phyloP scores from a whole-genome alignment of 768 basidiomycete genomes.

The Paxillus rubicundulus region DNA sequence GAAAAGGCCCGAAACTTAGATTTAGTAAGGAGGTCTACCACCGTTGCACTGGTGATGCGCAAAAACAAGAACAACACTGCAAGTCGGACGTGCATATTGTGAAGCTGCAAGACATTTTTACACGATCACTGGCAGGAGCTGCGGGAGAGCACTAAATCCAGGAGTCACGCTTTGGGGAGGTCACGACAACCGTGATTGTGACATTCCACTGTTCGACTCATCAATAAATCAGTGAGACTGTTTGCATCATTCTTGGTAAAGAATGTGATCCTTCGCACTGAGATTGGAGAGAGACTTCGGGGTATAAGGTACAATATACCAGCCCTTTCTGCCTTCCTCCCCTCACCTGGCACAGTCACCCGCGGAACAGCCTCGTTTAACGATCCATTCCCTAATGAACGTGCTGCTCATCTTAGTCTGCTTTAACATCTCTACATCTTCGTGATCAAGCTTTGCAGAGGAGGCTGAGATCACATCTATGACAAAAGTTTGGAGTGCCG shows the following conservation, averaged over 20 bases:
- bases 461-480: slow-evolving; percentile 88
- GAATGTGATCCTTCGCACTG: too few relatives aligned
- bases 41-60: not conserved
- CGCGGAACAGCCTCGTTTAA: slow-evolving; percentile 2
- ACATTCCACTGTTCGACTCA: too few relatives aligned
- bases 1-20: not conserved
- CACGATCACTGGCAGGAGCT: too few relatives aligned
- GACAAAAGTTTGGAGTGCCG: slow-evolving; percentile 62
- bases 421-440: slow-evolving; percentile 67
- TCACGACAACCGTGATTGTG: too few relatives aligned
- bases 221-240: too few relatives aligned
- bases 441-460: slow-evolving; percentile 54
- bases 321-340: not conserved
- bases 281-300: too few relatives aligned
- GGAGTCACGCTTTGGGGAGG: too few relatives aligned
- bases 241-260: too few relatives aligned
- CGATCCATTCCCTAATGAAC: slow-evolving; percentile 88
- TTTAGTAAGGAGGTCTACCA: not conserved
- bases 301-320: not conserved
- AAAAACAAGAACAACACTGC: slow-evolving; percentile 2
- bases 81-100: slow-evolving; percentile 5
- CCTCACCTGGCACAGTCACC: not conserved
- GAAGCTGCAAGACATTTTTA: not conserved
- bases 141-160: too few relatives aligned
- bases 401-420: slow-evolving; percentile 93